Conservation (phyloP, 2,329 filamentous ascomycete species). For the Amauroascus verrucosus region DNA sequence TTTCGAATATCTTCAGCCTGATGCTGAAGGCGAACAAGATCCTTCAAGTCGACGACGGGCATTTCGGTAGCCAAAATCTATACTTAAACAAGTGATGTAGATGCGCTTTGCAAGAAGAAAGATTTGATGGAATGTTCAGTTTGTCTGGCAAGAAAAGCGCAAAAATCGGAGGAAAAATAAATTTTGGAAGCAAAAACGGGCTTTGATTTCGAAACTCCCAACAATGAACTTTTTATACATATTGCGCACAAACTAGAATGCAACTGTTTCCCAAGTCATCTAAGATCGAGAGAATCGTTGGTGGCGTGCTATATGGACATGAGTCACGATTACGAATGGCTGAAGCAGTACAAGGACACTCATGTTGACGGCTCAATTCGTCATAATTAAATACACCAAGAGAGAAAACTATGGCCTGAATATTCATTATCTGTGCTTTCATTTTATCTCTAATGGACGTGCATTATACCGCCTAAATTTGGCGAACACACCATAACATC, state of each 20-base stretch:
- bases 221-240: not conserved
- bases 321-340: not conserved
- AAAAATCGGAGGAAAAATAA: not conserved
- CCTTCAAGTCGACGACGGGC: constrained; percentile 84
- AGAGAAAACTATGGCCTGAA: no score
- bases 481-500: no score
- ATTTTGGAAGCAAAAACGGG: not conserved
- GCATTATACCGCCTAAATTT: no score
- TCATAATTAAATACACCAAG: no score
- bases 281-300: not conserved
- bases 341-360: no score
- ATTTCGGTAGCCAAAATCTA: constrained; percentile 43
- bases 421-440: no score
- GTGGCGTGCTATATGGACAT: not conserved
- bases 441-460: no score
- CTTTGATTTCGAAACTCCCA: not conserved
- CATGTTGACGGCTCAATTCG: no score
- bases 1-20: constrained; percentile 86
- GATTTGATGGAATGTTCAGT: not conserved
- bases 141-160: no score
- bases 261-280: not conserved
- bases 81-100: not conserved
- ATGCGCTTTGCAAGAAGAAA: not conserved
- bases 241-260: not conserved
- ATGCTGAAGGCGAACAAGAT: constrained; percentile 80